Base-by-base conservation (phyloP, 352 stramenopile genomes). In the Globisporangium alternatum region DNA sequence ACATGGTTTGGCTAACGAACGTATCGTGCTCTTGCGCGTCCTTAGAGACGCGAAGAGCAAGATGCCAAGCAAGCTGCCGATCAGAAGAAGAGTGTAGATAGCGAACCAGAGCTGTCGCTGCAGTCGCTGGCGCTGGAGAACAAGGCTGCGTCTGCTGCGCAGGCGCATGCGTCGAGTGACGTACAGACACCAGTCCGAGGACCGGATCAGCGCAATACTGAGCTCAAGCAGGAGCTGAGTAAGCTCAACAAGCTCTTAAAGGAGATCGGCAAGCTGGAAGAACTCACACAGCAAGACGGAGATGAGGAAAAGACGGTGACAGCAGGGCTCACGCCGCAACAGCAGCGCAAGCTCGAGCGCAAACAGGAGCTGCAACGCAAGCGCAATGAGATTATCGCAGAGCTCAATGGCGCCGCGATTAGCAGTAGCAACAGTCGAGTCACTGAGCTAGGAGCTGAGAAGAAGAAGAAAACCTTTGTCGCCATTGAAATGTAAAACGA, bases 171-270 rank as follows among this genome's bases (percentile, higher is more conserved):
- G 25, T 31, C 48, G 9, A 33, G 25, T 17, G 28, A 39, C 15
- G 15, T 15, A 9, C 25, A 22, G 17, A 13, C 49, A 12, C 7
- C 49, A 12, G 25, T 21, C 9, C n/a, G 22, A 41, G 15, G 17
- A 13, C 10, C 49, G 6, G 49, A 22, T n/a, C 28, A 41, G 15
- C 7, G 17, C 28, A 56, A 56, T 13, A 30, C 52, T 12, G 62
- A 76, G 45, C 64, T 82, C 37, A 86, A 86, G 69, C 70, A 64
- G 13, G 70, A 88, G 22, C 65, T 90, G 44, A 80, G 77, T 28
- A 75, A 74, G 31, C 61, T 90, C 56, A 90, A 89, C 55, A 80
- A 78, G 13, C 69, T 54, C 54, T 60, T 81, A 21, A 72, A 72
- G 9, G 70, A 78, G 54, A 78, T 78, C 57, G n/a, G 30, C 28